Evolutionary conservation across 2,329 filamentous ascomycete genomes (phyloP), one percentile per base, ranked within the genome.

Genomic region (Stachybotrys chartarum): DNA sequence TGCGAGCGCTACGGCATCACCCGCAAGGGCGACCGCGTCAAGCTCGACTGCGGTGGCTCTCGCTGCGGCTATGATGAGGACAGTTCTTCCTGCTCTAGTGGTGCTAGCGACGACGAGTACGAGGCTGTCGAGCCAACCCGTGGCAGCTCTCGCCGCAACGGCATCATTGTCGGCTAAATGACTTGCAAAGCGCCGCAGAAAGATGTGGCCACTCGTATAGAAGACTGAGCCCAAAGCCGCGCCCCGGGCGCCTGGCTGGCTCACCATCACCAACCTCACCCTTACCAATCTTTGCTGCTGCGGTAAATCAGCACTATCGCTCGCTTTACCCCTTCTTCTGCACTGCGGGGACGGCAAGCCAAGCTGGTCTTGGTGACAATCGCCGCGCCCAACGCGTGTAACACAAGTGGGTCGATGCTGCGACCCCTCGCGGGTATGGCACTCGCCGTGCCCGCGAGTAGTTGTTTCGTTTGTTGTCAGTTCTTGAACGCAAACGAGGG

Each of bases 1-100:
- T 97, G 93, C 77, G 91, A 97, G 74, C 90, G 92, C 77, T 97
- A 94, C 78, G 93, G 92, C 65, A 96, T 97, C 79, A 97, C 92
- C 61, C 89, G 91, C 76, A 86, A 87, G 72, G 91, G 92, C 69
- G 88, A 95, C 73, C 87, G 92, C 67, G 88, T 97, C 82, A 94
- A 93, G 83, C 85, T 97, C 72, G 92, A 97, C 83, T 97, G 93
- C 69, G 91, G 91, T 64, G 93, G 93, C 64, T 79, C 85, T 59
- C 87, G 90, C 70, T 97, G 93, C 75, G 90, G 90, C 67, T 94
- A 89, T 76, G 83, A 82, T 61, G 86, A 90, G 66, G 84, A 88
- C 58, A 82, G 79, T 59, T 82, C 78, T 54, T 82, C 83, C 55
- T 90, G 86, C 79, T 91, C 85, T 63, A 87, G 81, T 64, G 86